phyloP scores from a whole-genome alignment of 805 yeast species.

The Ogataea pignaliae region DNA sequence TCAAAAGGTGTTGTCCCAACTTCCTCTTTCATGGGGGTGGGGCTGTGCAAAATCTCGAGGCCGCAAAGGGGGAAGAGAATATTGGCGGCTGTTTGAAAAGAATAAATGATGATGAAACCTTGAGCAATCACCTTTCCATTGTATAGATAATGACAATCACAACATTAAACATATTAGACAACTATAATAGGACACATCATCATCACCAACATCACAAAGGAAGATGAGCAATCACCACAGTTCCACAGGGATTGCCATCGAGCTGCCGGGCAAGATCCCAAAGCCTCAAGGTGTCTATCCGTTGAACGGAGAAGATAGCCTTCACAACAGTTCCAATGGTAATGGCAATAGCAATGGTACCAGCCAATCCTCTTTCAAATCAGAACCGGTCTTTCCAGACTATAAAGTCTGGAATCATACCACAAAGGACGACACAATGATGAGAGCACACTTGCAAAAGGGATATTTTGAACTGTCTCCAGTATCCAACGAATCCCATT shows the following conservation, averaged over 20 bases:
- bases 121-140: no score
- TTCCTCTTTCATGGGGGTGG: no score
- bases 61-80: no score
- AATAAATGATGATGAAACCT: no score
- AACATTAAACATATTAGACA: no score
- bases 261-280: conserved; percentile 21
- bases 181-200: no score
- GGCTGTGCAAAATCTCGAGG: no score
- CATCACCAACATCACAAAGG: no score
- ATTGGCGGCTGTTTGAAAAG: no score
- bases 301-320: conserved; percentile 21
- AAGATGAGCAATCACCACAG: no score
- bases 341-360: neutral
- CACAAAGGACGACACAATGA: conserved; percentile 47
- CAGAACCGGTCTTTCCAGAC: conserved; percentile 52
- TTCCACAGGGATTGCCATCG: neutral
- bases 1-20: no score
- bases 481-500: conserved; percentile 62
- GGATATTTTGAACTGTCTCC: conserved; percentile 65
- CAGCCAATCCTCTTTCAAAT: neutral
- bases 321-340: neutral
- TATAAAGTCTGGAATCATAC: conserved; percentile 67
- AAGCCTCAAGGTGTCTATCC: conserved; percentile 30
- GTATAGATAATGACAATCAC: no score
- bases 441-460: conserved; percentile 56